These are phyloP conservation scores for Neofusicoccum parvum DNA, from an alignment of 2,329 filamentous ascomycete species.

Conservation along the genomic window DNA sequence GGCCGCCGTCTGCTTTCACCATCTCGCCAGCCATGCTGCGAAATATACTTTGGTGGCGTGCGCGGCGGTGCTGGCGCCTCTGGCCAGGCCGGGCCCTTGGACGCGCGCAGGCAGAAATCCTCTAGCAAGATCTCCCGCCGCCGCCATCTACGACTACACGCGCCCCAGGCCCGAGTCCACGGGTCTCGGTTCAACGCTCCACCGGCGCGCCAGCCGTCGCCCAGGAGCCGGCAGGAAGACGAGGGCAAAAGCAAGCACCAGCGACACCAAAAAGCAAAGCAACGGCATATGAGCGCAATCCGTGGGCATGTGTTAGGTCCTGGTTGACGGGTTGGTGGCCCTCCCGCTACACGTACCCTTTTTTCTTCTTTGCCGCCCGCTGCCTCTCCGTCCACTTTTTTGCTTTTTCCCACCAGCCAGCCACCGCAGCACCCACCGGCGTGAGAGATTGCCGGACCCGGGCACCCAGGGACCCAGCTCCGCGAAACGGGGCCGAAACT, in stretches of 20 bases:
- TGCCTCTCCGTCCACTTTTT: neutral
- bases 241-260: neutral
- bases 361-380: neutral
- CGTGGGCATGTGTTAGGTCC: neutral
- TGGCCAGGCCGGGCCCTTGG: neutral
- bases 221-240: neutral
- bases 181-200: slow-evolving; percentile 2
- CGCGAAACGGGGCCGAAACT: neutral
- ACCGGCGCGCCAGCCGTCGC: neutral
- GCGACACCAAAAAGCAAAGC: slow-evolving; percentile 5
- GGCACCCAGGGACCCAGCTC: neutral
- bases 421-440: neutral
- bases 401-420: slow-evolving; percentile 16
- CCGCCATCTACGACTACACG: neutral
- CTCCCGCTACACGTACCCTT: neutral
- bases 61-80: neutral
- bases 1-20: neutral
- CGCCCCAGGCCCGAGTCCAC: neutral
- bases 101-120: neutral
- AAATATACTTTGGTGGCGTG: neutral
- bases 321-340: neutral
- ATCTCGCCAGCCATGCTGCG: neutral
- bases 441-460: neutral
- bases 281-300: neutral
- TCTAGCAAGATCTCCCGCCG: neutral